These are phyloP conservation scores for Castanopsis chinensis DNA, from an alignment of 306 rosid genomes.

Conservation along the genomic window DNA sequence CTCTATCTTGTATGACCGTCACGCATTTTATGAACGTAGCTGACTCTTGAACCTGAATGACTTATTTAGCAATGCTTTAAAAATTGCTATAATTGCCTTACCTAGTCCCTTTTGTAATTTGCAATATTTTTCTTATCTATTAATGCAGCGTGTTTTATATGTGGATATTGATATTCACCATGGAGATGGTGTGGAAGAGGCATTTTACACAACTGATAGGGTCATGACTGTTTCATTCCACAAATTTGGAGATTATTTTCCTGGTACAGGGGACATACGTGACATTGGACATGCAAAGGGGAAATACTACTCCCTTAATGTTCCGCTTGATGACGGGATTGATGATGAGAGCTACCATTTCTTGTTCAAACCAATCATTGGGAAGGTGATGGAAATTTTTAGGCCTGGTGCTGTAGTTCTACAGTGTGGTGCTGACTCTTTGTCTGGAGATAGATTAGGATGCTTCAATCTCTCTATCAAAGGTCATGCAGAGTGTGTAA, in stretches of 20 bases:
- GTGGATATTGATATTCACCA: slow-evolving; percentile 92
- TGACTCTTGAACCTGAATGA: neutral
- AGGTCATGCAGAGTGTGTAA: slow-evolving; percentile 91
- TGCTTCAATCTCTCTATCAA: slow-evolving; percentile 87
- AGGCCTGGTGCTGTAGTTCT: slow-evolving; percentile 90
- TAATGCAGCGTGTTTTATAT: slow-evolving; percentile 80
- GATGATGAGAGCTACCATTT: slow-evolving; percentile 92
- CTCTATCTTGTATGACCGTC: neutral
- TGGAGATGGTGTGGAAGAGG: slow-evolving; percentile 93
- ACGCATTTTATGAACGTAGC: neutral
- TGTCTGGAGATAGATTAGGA: slow-evolving; percentile 87
- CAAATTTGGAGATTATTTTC: slow-evolving; percentile 87
- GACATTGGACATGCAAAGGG: slow-evolving; percentile 82
- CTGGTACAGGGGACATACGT: slow-evolving; percentile 82
- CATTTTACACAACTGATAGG: slow-evolving; percentile 83
- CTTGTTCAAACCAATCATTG: slow-evolving; percentile 80
- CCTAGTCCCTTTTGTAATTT: neutral
- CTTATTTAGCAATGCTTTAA: neutral
- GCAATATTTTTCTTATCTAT: slow-evolving; percentile 12
- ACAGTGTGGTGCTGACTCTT: slow-evolving; percentile 90
- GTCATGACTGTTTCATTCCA: slow-evolving; percentile 94
- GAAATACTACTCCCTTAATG: slow-evolving; percentile 84
- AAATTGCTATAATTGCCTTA: neutral
- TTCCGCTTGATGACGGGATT: slow-evolving; percentile 86
- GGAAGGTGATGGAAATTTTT: slow-evolving; percentile 86